Evolutionary conservation across 2,329 filamentous ascomycete species (phyloP).

Genomic region (Hypoxylon sp.): DNA sequence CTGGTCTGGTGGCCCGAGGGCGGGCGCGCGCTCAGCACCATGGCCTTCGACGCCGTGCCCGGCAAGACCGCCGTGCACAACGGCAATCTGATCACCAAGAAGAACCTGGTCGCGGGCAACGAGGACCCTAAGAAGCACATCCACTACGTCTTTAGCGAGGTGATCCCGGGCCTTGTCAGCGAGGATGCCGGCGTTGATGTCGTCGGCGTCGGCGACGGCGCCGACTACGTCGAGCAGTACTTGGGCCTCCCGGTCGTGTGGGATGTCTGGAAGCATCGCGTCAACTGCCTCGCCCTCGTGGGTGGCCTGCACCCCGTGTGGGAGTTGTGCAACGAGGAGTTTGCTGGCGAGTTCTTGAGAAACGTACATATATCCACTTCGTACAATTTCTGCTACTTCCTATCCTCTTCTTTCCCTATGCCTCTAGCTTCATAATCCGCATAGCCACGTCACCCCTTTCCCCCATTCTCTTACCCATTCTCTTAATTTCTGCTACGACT

Average conservation of each 20-base stretch:
- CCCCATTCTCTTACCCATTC: not conserved
- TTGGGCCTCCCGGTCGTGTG: conserved; percentile 68
- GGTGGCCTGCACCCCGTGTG: conserved; percentile 59
- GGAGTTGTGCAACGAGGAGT: conserved; percentile 56
- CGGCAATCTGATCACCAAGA: conserved; percentile 60
- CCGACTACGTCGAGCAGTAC: conserved; percentile 67
- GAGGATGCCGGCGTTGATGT: conserved; percentile 72
- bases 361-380: conserved; percentile 58
- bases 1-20: conserved; percentile 78
- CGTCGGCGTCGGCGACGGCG: conserved; percentile 76
- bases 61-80: conserved; percentile 72
- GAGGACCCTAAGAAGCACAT: conserved; percentile 70
- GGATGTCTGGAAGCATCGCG: conserved; percentile 55
- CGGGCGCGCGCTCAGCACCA: conserved; percentile 68
- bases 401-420: conserved; percentile 1
- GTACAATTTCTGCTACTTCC: not conserved
- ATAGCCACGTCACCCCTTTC: too few relatives aligned
- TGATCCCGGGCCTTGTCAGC: conserved; percentile 64
- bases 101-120: conserved; percentile 74
- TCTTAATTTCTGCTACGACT: not conserved
- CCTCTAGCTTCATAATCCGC: conserved; percentile 37
- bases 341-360: conserved; percentile 61
- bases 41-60: conserved; percentile 68
- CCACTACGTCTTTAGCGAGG: conserved; percentile 71
- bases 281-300: conserved; percentile 63